Conservation (phyloP, 1,139 yeast species). For the Debaryomyces fabryi region DNA sequence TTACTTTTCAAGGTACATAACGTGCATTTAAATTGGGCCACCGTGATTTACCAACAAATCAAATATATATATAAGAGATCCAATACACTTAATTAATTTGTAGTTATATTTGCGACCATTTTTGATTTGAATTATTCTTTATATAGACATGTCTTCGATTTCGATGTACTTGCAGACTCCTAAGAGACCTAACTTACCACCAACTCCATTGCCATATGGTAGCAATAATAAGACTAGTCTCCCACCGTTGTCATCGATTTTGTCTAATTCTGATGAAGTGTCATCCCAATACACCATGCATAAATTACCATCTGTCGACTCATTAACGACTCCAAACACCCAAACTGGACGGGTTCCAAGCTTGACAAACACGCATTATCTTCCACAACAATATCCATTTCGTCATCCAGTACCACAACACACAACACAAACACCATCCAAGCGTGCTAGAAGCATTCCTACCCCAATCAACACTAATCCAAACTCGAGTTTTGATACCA, state of each 20-base stretch:
- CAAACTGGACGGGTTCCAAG: slow-evolving; percentile 7
- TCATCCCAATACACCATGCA: slow-evolving; percentile 15
- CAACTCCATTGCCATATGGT: slow-evolving; percentile 26
- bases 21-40: slow-evolving; percentile 5
- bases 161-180: slow-evolving; percentile 32
- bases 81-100: not conserved
- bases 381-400: slow-evolving; percentile 9
- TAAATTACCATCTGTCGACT: slow-evolving; percentile 26
- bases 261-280: slow-evolving; percentile 21
- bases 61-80: slow-evolving; percentile 1
- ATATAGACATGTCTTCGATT: slow-evolving; percentile 5
- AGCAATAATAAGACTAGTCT: slow-evolving; percentile 30
- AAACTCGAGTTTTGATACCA: slow-evolving; percentile 14
- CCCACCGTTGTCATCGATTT: slow-evolving; percentile 47
- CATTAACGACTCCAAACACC: slow-evolving; percentile 21
- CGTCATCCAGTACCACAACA: slow-evolving; percentile 9
- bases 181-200: slow-evolving; percentile 33
- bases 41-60: slow-evolving; percentile 3
- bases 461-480: slow-evolving; percentile 7
- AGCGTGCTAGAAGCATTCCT: slow-evolving; percentile 1
- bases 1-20: slow-evolving; percentile 8
- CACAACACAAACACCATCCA: slow-evolving; percentile 6
- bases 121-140: not conserved
- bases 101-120: not conserved
- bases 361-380: slow-evolving; percentile 8